phyloP scores from a whole-genome alignment of 192 early-diverging fungal species.

The Bifiguratus adelaidae region DNA sequence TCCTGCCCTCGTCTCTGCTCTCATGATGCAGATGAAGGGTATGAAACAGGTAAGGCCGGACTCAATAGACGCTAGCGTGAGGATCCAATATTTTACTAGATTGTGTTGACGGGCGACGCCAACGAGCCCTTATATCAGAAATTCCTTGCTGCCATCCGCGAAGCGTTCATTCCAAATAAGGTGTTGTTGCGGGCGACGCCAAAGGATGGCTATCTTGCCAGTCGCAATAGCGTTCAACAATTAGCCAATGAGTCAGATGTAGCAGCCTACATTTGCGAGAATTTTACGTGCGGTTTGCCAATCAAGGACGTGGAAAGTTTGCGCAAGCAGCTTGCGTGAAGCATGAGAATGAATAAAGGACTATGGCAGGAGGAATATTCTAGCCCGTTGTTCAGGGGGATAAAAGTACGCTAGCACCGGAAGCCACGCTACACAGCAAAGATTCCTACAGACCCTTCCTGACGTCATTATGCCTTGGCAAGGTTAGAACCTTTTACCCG shows the following conservation, averaged over 20 bases:
- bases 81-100: conserved; percentile 7
- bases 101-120: conserved; percentile 12
- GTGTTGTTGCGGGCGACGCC: conserved; percentile 12
- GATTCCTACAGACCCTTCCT: too few species aligned
- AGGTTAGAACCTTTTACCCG: too few species aligned
- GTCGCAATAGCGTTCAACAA: too few species aligned
- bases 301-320: conserved; percentile 16
- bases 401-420: too few species aligned
- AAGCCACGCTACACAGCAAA: too few species aligned
- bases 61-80: background rate
- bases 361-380: too few species aligned
- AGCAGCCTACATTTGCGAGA: conserved; percentile 34
- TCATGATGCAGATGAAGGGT: conserved; percentile 18
- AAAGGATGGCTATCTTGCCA: conserved; percentile 14
- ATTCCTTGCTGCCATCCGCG: conserved; percentile 11
- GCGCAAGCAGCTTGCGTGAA: too few species aligned
- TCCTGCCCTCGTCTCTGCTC: conserved; percentile 23
- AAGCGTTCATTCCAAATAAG: conserved; percentile 27
- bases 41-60: conserved; percentile 26
- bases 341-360: too few species aligned
- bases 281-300: conserved; percentile 43
- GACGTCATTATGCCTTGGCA: too few species aligned
- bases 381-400: too few species aligned
- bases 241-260: conserved; percentile 7
- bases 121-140: conserved; percentile 2